phyloP scores from a whole-genome alignment of 192 early-diverging fungal species.

The Backusella parvicylindrica region DNA sequence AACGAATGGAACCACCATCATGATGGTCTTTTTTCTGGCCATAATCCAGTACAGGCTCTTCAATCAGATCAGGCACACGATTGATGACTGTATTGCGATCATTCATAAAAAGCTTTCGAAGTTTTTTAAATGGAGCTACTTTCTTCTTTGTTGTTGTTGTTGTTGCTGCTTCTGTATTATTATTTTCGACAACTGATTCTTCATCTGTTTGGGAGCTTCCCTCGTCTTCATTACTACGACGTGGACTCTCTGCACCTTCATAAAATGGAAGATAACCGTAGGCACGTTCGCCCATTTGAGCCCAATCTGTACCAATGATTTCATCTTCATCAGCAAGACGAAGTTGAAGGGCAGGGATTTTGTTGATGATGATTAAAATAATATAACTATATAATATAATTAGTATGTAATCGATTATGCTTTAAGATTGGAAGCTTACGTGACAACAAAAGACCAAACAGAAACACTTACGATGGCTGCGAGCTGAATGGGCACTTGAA shows the following conservation, averaged over 20 bases:
- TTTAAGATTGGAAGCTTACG: slow-evolving; percentile 26
- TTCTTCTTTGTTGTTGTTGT: neutral
- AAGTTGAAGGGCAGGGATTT: slow-evolving; percentile 70
- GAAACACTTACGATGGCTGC: slow-evolving; percentile 69
- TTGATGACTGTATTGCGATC: slow-evolving; percentile 14
- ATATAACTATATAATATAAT: slow-evolving; percentile 33
- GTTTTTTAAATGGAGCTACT: neutral
- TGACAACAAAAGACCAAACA: slow-evolving; percentile 74
- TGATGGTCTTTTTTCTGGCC: slow-evolving; percentile 13
- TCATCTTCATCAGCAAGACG: slow-evolving; percentile 76
- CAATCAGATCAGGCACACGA: slow-evolving; percentile 31
- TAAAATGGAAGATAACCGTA: slow-evolving; percentile 47
- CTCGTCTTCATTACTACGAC: neutral
- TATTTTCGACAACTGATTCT: neutral
- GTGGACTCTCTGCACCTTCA: neutral
- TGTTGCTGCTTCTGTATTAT: neutral
- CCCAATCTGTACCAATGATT: slow-evolving; percentile 70
- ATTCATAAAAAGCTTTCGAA: slow-evolving; percentile 3
- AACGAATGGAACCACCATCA: neutral
- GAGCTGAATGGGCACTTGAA: slow-evolving; percentile 75
- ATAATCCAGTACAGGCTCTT: slow-evolving; percentile 22
- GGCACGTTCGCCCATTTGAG: slow-evolving; percentile 81
- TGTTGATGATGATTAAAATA: slow-evolving; percentile 68
- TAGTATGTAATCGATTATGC: neutral
- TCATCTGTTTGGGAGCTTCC: neutral